Evolutionary conservation across 768 basidiomycete species (phyloP).

Genomic region (Boletus rufocinnamomeus): DNA sequence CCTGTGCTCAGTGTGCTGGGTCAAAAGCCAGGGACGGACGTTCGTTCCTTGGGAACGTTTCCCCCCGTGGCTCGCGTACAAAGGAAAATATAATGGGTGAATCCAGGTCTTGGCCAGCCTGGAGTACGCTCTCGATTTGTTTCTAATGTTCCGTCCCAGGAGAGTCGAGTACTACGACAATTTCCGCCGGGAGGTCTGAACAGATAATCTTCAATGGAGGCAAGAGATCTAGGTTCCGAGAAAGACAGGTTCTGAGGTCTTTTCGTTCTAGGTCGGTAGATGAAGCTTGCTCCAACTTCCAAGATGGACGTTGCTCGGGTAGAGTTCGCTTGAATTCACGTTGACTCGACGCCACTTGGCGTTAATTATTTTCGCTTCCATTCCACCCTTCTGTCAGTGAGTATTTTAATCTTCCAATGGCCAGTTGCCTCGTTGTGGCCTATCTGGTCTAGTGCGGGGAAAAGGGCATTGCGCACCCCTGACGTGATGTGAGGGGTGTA

Average conservation of each 20-base stretch:
- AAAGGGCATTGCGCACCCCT: background rate
- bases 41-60: background rate
- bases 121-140: background rate
- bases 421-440: background rate
- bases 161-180: background rate
- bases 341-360: background rate
- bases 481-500: background rate
- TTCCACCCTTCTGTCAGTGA: background rate
- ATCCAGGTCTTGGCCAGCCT: background rate
- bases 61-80: background rate
- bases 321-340: background rate
- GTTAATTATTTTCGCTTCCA: background rate
- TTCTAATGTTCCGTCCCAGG: background rate
- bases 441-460: background rate
- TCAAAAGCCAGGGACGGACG: background rate
- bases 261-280: background rate
- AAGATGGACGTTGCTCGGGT: background rate
- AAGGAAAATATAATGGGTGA: background rate
- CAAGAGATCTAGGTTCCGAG: background rate
- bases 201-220: background rate
- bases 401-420: background rate
- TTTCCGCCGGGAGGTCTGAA: background rate
- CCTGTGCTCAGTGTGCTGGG: too few relatives aligned
- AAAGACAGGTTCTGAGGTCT: background rate
- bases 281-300: background rate